Conservation (phyloP, 164 flowering plant genomes). For the Umbellularia californica region DNA sequence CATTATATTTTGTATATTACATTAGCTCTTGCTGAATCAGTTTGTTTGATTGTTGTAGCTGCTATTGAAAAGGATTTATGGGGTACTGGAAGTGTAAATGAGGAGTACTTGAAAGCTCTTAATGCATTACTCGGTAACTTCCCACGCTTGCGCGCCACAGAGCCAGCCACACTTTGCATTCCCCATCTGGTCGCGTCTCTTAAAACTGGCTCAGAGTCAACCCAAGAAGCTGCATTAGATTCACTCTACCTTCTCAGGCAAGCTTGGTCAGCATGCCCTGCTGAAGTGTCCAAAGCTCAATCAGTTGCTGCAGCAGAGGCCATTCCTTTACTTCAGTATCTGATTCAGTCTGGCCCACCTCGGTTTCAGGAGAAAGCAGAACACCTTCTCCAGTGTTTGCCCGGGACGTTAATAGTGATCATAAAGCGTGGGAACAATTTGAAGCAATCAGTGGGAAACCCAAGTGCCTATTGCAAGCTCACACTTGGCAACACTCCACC, state of each 20-base stretch:
- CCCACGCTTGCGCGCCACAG: conserved; percentile 93
- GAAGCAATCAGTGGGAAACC: conserved; percentile 96
- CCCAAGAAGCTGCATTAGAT: conserved; percentile 97
- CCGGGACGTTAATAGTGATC: conserved; percentile 80
- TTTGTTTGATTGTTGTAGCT: conserved; percentile 37
- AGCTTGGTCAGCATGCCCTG: conserved; percentile 98
- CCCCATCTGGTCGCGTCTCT: conserved; percentile 89
- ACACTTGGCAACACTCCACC: conserved; percentile 84
- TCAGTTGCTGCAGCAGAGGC: conserved; percentile 97
- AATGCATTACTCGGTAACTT: conserved; percentile 81
- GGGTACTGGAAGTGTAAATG: conserved; percentile 85
- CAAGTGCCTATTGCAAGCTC: conserved; percentile 88
- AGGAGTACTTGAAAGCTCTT: conserved; percentile 84
- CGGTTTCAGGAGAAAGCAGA: conserved; percentile 97
- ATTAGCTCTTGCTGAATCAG: neutral
- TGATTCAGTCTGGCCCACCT: conserved; percentile 98
- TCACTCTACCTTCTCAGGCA: conserved; percentile 85
- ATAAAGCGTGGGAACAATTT: conserved; percentile 95
- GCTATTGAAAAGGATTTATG: conserved; percentile 93
- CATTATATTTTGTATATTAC: neutral
- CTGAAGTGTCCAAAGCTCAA: conserved; percentile 92
- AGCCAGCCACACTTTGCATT: conserved; percentile 93
- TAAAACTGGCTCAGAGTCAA: conserved; percentile 82
- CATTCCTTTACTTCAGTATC: conserved; percentile 81
- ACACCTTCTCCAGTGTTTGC: conserved; percentile 89